Evolutionary conservation across 768 basidiomycete genomes (phyloP).

Genomic region (Filobasidium wieringae): DNA sequence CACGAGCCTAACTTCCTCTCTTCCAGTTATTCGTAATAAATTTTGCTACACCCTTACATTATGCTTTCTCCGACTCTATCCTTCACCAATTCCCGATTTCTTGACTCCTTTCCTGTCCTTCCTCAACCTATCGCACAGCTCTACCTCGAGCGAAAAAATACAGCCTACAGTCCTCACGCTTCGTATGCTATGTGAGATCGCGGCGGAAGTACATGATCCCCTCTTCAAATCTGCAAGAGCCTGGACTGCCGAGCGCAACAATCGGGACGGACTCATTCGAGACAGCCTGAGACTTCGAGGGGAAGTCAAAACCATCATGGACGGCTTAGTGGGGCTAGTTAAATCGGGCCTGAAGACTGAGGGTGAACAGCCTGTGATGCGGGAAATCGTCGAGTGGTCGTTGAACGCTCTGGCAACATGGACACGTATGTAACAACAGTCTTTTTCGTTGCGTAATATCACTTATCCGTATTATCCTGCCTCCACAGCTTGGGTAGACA

Average conservation of each 20-base stretch:
- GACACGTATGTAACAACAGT: constrained; percentile 74
- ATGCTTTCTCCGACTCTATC: constrained; percentile 36
- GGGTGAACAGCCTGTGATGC: constrained; percentile 46
- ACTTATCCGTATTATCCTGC: constrained; percentile 3
- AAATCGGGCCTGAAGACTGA: constrained; percentile 44
- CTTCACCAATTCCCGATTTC: constrained; percentile 26
- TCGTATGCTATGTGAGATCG: constrained; percentile 84
- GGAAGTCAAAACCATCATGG: constrained; percentile 71
- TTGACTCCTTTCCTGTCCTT: constrained; percentile 31
- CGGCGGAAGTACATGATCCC: constrained; percentile 92
- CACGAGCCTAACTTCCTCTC: background rate
- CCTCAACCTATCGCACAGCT: constrained; percentile 10
- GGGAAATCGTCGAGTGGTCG: constrained; percentile 82
- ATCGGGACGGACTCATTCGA: constrained; percentile 69
- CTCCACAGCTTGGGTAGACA: constrained; percentile 84
- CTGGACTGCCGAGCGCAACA: constrained; percentile 57
- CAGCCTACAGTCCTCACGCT: constrained; percentile 65
- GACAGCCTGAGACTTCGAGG: constrained; percentile 80
- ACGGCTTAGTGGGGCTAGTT: constrained; percentile 68
- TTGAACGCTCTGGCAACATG: constrained; percentile 84
- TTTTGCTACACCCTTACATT: constrained; percentile 37
- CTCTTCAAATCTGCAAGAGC: constrained; percentile 76
- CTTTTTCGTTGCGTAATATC: background rate
- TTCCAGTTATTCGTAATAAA: constrained; percentile 77
- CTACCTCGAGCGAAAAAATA: constrained; percentile 41